Evolutionary conservation across 768 basidiomycete species (phyloP), one percentile per base, ranked within the genome.

Genomic region (Mycena metata): DNA sequence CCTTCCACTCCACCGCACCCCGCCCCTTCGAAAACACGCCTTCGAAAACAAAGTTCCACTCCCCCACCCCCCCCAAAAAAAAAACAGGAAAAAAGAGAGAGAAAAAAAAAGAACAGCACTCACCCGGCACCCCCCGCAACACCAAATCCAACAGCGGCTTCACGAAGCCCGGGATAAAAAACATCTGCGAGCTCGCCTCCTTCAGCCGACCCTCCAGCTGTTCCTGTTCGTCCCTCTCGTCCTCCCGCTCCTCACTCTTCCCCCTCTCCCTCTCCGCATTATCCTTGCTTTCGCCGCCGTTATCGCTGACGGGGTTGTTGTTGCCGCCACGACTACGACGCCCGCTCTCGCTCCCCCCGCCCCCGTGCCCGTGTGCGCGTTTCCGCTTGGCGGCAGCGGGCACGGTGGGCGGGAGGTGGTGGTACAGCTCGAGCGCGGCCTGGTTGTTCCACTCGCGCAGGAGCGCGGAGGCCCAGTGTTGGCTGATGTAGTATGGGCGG

Each of bases 391-490:
- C 2, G 39, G 39, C 39, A 39, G 39, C 39, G 39, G 39, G 39
- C 13, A 88, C 84, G n/a, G 89, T 91, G 16, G 86, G 81, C 19
- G 91, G 90, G 35, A 99, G 83, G 41, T 89, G 85, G 60, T 95
- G 88, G 61, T 90, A 87, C 69, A 88, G 85, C 78, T 99, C 98
- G 5, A 98, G 86, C n/a, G 85, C 82, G 2, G 95, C 93, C 78
- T 99, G 98, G 13, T 89, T 89, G 10, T 88, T 85, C 98, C 98
- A 99, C 81, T 99, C 98, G 60, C 90, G 85, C 80, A 92, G 88
- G 43, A 99, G 80, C 2, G 94, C 96, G 16, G 89, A 84, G 10
- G 96, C 96, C 98, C 98, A 99, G 70, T 95, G 90, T 74, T 93
- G 89, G 4, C 95, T 95, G 16, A 98, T 94, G n/a, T 89, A 83